Evolutionary conservation across 2,329 filamentous ascomycete genomes (phyloP), one percentile per base, ranked within the genome.

Genomic region (Trichoderma arundinaceum): DNA sequence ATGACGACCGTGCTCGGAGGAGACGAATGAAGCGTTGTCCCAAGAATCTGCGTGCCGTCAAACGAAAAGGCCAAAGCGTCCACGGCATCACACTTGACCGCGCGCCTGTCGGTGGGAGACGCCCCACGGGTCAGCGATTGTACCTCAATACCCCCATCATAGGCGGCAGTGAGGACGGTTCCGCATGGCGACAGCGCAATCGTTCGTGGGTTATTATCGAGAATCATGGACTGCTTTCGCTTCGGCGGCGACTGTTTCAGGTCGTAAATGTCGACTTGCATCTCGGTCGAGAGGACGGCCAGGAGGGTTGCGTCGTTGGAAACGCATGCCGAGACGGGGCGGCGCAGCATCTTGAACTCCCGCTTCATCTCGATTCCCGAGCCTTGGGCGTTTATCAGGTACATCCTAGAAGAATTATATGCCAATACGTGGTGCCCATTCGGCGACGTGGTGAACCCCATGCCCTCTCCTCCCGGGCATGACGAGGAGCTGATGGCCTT

Each of bases 121-220:
- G 86, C 87, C 61, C 83, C 85, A 2, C 88, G 82, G 54, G 86
- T 86, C 44, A 96, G 80, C 5, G 92, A 91, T 33, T 91, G 88
- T 0, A 97, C 91, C 76, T 97, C 93, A 68, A 97, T 94, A n/a
- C 91, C 92, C 64, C 91, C 91, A 73, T 92, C 88, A 76, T 94
- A 96, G 7, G 92, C 92, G 15, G 92, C 90, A 28, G 93, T 93
- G 52, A 97, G 79, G 13, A 97, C 91, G 49, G 89, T 88, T 28
- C 92, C 92, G 69, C 90, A 91, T 1, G 92, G 92, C 0, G 92
- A 94, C 35, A 97, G 80, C 15, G 91, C 89, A 69, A 97, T 90
- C 13, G 92, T 88, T 63, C 89, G 87, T 8, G 93, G 92, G 64
- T 87, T 86, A 75, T 95, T 89, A 72, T 94, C 91, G 67, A 97